Base-by-base conservation (phyloP, 1,284 basidiomycete species). In the Puccinia horiana region DNA sequence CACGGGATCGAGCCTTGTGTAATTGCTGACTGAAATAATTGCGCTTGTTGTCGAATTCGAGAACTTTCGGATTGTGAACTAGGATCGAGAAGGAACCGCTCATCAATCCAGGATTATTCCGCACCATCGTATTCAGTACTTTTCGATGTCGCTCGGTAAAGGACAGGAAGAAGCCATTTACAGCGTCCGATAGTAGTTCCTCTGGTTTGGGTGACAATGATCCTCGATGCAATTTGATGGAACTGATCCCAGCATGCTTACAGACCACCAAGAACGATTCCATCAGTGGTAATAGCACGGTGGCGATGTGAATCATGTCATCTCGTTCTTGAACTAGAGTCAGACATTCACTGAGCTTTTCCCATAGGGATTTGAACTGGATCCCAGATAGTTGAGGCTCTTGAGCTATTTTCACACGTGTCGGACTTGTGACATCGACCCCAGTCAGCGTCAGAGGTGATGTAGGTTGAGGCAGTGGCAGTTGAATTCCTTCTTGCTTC, bases 1-100 rank as follows among this genome's bases (percentile, higher is more conserved):
- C 93, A 37, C 94, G 91, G 52, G 91, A 88, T 83, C 92, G 91
- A 23, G 92, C 91, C 77, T 93, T 92, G 87, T 97, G 95, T 23
- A 99, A 90, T 87, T 98, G 95, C 88, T 98, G 96, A 84, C 92
- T 93, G 89, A 99, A 99, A 89, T 96, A 99, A 86, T 96, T 97
- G 78, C 97, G 92, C 89, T 99, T 99, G 91, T 99, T 99, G 89
- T 99, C 97, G 87, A 99, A 99, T 89, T 99, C 97, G 83, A 99
- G 91, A 35, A 99, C 95, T 65, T 94, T 92, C 73, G 97, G 93
- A 86, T 99, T 99, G 87, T 96, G 92, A 49, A 99, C 93, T 81
- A 99, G 90, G 1, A 99, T 90, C 20, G 96, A 95, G 90, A 99
- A 99, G 0, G 95, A 97, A 16, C 97, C 97, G 84, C 94, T 95